Evolutionary conservation across 1,284 basidiomycete genomes (phyloP), one percentile per base, ranked within the genome.

Genomic region (Trichosporon faecale): DNA sequence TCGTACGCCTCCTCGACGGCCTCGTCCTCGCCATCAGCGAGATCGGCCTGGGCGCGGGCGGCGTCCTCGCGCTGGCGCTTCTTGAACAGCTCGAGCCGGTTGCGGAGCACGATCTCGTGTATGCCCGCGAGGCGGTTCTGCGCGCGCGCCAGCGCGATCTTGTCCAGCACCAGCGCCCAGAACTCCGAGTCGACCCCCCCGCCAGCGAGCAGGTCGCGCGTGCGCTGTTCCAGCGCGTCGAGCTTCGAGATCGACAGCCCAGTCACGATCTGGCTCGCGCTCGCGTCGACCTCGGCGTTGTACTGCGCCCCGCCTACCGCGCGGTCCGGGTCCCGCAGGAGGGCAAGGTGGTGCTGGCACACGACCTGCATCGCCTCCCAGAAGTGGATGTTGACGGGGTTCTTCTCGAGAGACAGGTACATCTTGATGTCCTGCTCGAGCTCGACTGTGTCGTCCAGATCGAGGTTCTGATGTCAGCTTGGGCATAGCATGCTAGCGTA

Each of bases 301-400:
- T 78, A 80, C 31, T 79, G 71, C 11, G 77, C 69, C 2, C 79
- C 79, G 31, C 79, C 68, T 85, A 83, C 61, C 31, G 78, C 78
- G 40, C 75, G 79, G 2, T 83, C 80, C 3, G 84, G 79, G 64
- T 88, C 77, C 85, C 87, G 82, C 67, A 95, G 88, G 67, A 88
- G 87, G 64, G 95, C 93, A n/a, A 98, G 84, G 63, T 91, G 89
- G 82, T 98, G 92, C 79, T 95, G 92, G 83, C 95, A 98, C 2
- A 99, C 90, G 9, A 97, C 91, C 88, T 96, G 91, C 93, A 99
- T 96, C 76, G 96, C 92, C 71, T 94, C 93, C 97, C 97, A 99
- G 81, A 98, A 99, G 75, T 98, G 95, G 69, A 95, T 89, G 79
- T 96, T 95, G 49, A 89, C 85, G 14, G 94, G 89, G 21, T 88